Evolutionary conservation across 129 eudicot genomes (phyloP).

Genomic region (Daucus carota): DH1_v3.0 NC_030383.2:16273001-16273500

Average conservation of each 20-base stretch:
- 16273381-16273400: constrained; percentile 83
- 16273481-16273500: not conserved
- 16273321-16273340: constrained; percentile 29
- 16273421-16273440: not conserved
- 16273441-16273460: not conserved
- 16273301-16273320: constrained; percentile 78
- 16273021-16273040: constrained; percentile 16
- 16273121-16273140: constrained; percentile 56
- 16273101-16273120: constrained; percentile 23
- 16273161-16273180: constrained; percentile 47
- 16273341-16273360: constrained; percentile 36
- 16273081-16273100: constrained; percentile 31
- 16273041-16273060: too few relatives aligned
- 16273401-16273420: not conserved
- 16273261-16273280: constrained; percentile 61
- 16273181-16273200: constrained; percentile 45
- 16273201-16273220: constrained; percentile 77
- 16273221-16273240: constrained; percentile 61
- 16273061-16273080: constrained; percentile 14
- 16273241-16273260: constrained; percentile 90
- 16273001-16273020: constrained; percentile 2
- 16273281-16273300: constrained; percentile 71
- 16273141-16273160: constrained; percentile 38
- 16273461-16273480: not conserved
- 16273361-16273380: constrained; percentile 46